Evolutionary conservation across 2,329 filamentous ascomycete genomes (phyloP).

Genomic region (Malbranchea zuffiana): DNA sequence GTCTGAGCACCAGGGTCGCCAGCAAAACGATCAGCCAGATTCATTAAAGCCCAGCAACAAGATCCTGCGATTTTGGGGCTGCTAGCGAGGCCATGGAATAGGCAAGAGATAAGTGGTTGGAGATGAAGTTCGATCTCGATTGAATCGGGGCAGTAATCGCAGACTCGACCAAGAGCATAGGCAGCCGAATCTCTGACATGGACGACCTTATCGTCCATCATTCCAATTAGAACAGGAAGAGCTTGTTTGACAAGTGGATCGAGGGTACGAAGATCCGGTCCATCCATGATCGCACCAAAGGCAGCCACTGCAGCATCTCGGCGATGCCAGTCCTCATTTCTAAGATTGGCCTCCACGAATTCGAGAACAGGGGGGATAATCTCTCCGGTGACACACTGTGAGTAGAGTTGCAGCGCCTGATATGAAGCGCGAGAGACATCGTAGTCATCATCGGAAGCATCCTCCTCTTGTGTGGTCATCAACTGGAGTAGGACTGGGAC

Average conservation of each 20-base stretch:
- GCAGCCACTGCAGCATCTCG: slow-evolving; percentile 93
- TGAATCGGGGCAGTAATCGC: slow-evolving; percentile 80
- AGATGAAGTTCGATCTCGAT: slow-evolving; percentile 80
- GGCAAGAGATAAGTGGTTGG: slow-evolving; percentile 69
- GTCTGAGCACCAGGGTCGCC: slow-evolving; percentile 66
- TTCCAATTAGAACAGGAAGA: slow-evolving; percentile 78
- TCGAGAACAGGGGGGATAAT: slow-evolving; percentile 77
- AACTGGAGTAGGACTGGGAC: slow-evolving; percentile 81
- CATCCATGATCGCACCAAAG: slow-evolving; percentile 98
- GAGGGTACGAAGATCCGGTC: slow-evolving; percentile 81
- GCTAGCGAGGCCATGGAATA: slow-evolving; percentile 82
- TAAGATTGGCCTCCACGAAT: slow-evolving; percentile 86
- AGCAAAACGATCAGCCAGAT: slow-evolving; percentile 88
- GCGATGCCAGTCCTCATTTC: slow-evolving; percentile 85
- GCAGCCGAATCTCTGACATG: slow-evolving; percentile 94
- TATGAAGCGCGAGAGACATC: slow-evolving; percentile 91
- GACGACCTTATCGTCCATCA: slow-evolving; percentile 80
- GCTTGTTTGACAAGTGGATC: slow-evolving; percentile 95
- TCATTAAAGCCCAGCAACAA: slow-evolving; percentile 99
- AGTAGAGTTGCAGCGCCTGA: slow-evolving; percentile 90
- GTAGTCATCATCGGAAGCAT: slow-evolving; percentile 93
- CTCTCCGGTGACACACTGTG: slow-evolving; percentile 75
- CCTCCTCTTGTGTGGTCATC: slow-evolving; percentile 94
- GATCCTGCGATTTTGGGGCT: slow-evolving; percentile 95
- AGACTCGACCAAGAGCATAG: slow-evolving; percentile 90